Evolutionary conservation across 2,329 filamentous ascomycete species (phyloP).

Genomic region (Fusarium sp.): DNA sequence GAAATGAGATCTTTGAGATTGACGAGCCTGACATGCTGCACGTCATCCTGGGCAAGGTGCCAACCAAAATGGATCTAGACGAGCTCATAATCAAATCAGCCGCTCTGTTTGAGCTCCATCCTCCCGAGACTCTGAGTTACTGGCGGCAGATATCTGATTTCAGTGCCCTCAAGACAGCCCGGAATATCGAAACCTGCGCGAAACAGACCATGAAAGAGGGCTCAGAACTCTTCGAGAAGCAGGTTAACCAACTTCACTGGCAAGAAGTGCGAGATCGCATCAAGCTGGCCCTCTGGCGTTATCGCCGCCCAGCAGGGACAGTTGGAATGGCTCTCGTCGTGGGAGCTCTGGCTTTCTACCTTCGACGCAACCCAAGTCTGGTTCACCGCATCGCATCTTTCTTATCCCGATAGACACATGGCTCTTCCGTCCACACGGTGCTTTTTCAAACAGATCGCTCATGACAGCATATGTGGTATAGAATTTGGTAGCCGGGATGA

Average conservation of each 20-base stretch:
- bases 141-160: slow-evolving; percentile 80
- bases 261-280: slow-evolving; percentile 63
- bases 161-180: slow-evolving; percentile 89
- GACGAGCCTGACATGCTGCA: slow-evolving; percentile 95
- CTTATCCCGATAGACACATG: slow-evolving; percentile 42
- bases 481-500: slow-evolving; percentile 9
- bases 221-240: slow-evolving; percentile 74
- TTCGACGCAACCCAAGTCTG: slow-evolving; percentile 64
- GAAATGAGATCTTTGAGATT: slow-evolving; percentile 88
- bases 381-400: slow-evolving; percentile 48
- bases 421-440: background rate
- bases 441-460: background rate
- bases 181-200: slow-evolving; percentile 62
- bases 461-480: slow-evolving; percentile 13
- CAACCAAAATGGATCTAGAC: slow-evolving; percentile 84
- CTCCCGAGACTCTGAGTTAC: slow-evolving; percentile 77
- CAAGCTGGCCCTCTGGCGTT: slow-evolving; percentile 66
- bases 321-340: slow-evolving; percentile 75
- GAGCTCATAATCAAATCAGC: slow-evolving; percentile 76
- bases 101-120: slow-evolving; percentile 72
- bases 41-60: slow-evolving; percentile 87
- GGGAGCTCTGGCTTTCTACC: slow-evolving; percentile 75
- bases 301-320: slow-evolving; percentile 74
- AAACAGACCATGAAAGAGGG: slow-evolving; percentile 75
- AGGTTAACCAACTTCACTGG: slow-evolving; percentile 78